A percentile compares a stretch with the other conserved stretches of the same genome.
These are phyloP conservation scores for Lodderomyces beijingensis DNA, from an alignment of 1,139 yeast species.

Conservation along the genomic window DNA sequence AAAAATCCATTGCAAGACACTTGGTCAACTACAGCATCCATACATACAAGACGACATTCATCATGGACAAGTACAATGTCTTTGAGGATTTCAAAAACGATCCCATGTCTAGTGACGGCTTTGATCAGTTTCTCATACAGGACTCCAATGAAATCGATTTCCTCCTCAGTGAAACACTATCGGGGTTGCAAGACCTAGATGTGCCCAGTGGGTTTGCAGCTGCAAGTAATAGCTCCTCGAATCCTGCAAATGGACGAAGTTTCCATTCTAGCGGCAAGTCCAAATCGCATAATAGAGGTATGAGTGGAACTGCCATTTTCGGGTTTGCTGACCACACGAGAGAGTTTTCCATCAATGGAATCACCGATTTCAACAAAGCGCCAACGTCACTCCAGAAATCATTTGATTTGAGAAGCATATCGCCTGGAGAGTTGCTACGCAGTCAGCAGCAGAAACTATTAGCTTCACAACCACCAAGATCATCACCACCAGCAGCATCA, in stretches of 20 bases:
- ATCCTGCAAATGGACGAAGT: conserved; percentile 7
- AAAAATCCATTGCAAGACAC: too few species aligned
- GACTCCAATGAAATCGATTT: conserved; percentile 37
- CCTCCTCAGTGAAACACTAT: conserved; percentile 40
- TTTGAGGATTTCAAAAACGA: conserved; percentile 4
- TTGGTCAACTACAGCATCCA: too few species aligned
- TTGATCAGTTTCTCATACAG: conserved; percentile 10
- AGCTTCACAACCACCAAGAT: not conserved
- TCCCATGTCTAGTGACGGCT: conserved; percentile 1
- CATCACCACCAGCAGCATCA: too few species aligned
- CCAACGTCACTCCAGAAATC: conserved; percentile 15
- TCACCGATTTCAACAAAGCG: conserved; percentile 10
- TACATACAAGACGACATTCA: too few species aligned
- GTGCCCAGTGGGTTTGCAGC: conserved; percentile 41
- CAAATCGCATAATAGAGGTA: conserved; percentile 29
- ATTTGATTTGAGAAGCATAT: conserved; percentile 14
- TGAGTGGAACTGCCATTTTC: conserved; percentile 62
- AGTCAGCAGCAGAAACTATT: conserved; percentile 10
- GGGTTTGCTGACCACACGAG: conserved; percentile 55
- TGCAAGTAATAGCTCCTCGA: conserved; percentile 3
- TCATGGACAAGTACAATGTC: conserved; percentile 6
- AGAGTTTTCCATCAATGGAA: conserved; percentile 46
- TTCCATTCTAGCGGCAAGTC: conserved; percentile 12
- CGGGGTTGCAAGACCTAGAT: conserved; percentile 48
- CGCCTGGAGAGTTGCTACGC: conserved; percentile 34